Percentiles rank a stretch among this genome's conserved stretches.
Evolutionary conservation across 768 basidiomycete genomes (phyloP).

Genomic region (Boletus speciosus): DNA sequence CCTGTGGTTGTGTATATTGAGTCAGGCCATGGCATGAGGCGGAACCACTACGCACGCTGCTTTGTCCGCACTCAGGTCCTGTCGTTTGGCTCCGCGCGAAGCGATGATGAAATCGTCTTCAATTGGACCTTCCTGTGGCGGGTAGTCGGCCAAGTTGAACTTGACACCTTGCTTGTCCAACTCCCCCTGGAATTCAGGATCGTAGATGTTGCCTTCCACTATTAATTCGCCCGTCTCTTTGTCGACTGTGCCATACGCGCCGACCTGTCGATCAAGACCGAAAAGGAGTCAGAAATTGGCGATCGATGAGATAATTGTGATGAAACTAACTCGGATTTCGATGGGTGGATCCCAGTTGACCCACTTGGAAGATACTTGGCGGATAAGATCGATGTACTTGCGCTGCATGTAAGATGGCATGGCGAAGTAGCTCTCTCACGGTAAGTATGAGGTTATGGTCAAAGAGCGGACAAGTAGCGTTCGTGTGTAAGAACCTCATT

Average conservation of each 20-base stretch:
- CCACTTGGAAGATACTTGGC: slow-evolving; percentile 30
- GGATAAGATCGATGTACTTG: slow-evolving; percentile 37
- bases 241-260: slow-evolving; percentile 34
- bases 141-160: slow-evolving; percentile 16
- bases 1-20: neutral
- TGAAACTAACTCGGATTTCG: slow-evolving; percentile 22
- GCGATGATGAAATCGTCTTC: slow-evolving; percentile 25
- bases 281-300: neutral
- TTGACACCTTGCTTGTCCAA: slow-evolving; percentile 11
- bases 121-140: slow-evolving; percentile 11
- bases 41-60: slow-evolving; percentile 14
- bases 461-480: too few relatives aligned
- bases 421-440: neutral
- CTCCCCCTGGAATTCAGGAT: slow-evolving; percentile 15
- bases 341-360: slow-evolving; percentile 36
- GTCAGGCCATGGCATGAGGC: neutral
- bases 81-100: slow-evolving; percentile 16
- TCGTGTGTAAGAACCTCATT: too few relatives aligned
- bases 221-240: slow-evolving; percentile 28
- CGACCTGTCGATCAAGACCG: slow-evolving; percentile 24
- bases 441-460: too few relatives aligned
- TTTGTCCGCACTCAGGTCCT: slow-evolving; percentile 5
- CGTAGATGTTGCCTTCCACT: slow-evolving; percentile 35
- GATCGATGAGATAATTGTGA: neutral
- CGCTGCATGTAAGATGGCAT: slow-evolving; percentile 19